Evolutionary conservation across 2,329 filamentous ascomycete genomes (phyloP), one percentile per base, ranked within the genome.

Genomic region (Penicillium sp.): DNA sequence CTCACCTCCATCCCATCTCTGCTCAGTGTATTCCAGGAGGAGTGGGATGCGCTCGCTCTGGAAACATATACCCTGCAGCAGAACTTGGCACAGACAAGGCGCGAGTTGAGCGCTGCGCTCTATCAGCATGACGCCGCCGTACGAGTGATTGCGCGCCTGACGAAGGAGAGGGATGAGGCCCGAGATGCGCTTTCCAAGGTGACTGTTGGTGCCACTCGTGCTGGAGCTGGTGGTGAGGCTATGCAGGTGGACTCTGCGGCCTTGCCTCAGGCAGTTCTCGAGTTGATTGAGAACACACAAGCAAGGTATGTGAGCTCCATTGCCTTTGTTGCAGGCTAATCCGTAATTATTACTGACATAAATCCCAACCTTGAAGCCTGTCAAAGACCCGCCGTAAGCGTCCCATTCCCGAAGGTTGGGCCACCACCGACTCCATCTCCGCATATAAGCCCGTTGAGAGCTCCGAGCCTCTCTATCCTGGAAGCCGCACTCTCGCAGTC

Each of bases 71-170:
- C 92, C 68, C 81, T 98, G 62, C 90, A 91, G 79, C 91, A 97
- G 77, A 92, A 97, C 74, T 83, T 99, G 64, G 85, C 89, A 55
- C 91, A 96, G 75, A 96, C 93, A 45, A 85, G 94, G 67, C 93
- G 97, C 79, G 95, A 99, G 81, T 86, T 99, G 59, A 92, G 92
- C 59, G 95, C 92, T 1, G 92, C 95, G 0, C 84, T 99, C 26
- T 99, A 99, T 79, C 94, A 98, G 79, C 92, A 98, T 71, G 95
- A 99, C 82, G 94, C 95, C 2, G 95, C 95, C n/a, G 89, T 96
- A 53, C 86, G 95, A 65, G 95, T 99, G 52, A 97, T 99, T 78
- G 93, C 93, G 66, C 87, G 94, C 52, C 76, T 99, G 75, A 90
- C 91, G n/a, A 89, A 87, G 75, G 95, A 99, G 82, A 83, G 95